phyloP scores from a whole-genome alignment of 2,329 filamentous ascomycete genomes.

The Phoma sp. region DNA sequence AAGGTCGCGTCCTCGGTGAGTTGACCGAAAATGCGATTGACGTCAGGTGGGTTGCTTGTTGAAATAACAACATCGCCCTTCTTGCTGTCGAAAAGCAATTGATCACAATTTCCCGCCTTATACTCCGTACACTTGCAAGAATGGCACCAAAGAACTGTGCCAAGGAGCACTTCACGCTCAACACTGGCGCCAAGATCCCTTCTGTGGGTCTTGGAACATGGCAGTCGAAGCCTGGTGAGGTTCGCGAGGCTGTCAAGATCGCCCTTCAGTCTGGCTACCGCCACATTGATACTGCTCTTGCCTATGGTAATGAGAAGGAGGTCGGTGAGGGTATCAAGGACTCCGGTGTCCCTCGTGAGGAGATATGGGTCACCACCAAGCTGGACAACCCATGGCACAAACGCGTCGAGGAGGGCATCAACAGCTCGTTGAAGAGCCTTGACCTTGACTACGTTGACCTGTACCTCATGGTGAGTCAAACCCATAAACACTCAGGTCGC shows the following conservation, averaged over 20 bases:
- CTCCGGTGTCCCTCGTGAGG: slow-evolving; percentile 68
- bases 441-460: slow-evolving; percentile 73
- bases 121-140: slow-evolving; percentile 38
- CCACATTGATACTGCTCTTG: slow-evolving; percentile 78
- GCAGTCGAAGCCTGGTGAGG: slow-evolving; percentile 75
- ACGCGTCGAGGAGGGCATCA: slow-evolving; percentile 65
- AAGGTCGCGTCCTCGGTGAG: slow-evolving; percentile 15
- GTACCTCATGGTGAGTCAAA: slow-evolving; percentile 64
- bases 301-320: slow-evolving; percentile 80
- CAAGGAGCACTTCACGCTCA: slow-evolving; percentile 45
- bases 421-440: slow-evolving; percentile 68
- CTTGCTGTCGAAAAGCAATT: background rate
- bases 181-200: slow-evolving; percentile 76
- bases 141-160: slow-evolving; percentile 47
- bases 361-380: slow-evolving; percentile 83
- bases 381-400: slow-evolving; percentile 79
- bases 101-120: slow-evolving; percentile 11
- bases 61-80: slow-evolving; percentile 14
- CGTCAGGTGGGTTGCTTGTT: slow-evolving; percentile 18
- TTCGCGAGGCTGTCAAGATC: slow-evolving; percentile 73
- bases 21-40: slow-evolving; percentile 19
- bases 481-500: no score
- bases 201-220: slow-evolving; percentile 80
- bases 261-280: slow-evolving; percentile 74
- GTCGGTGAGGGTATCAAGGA: slow-evolving; percentile 75